These are phyloP conservation scores for Hericium erinaceus DNA, from an alignment of 768 basidiomycete species.

Conservation along the genomic window DNA sequence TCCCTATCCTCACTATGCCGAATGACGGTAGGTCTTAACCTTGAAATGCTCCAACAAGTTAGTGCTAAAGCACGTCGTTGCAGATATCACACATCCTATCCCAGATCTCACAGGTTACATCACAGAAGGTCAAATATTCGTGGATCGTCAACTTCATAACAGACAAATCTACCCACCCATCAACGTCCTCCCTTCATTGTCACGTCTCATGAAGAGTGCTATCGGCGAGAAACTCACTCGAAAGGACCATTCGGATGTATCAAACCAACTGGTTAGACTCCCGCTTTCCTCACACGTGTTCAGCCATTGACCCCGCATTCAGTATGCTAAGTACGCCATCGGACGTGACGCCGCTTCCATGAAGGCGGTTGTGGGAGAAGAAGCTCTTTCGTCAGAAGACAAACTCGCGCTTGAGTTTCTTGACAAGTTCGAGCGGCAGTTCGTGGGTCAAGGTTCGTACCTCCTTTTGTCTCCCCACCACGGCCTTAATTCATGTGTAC, in stretches of 20 bases:
- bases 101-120: conserved; percentile 99
- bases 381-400: conserved; percentile 90
- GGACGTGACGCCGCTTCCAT: conserved; percentile 95
- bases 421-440: conserved; percentile 95
- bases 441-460: conserved; percentile 85
- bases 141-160: conserved; percentile 96
- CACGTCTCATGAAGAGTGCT: conserved; percentile 99
- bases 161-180: conserved; percentile 98
- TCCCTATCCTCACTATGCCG: conserved; percentile 99
- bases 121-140: conserved; percentile 97
- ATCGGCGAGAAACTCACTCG: conserved; percentile 96
- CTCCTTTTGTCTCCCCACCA: not conserved
- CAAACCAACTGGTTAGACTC: conserved; percentile 83
- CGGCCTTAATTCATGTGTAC: not conserved
- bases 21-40: conserved; percentile 71
- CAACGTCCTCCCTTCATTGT: conserved; percentile 97
- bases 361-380: conserved; percentile 99
- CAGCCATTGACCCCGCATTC: conserved; percentile 10
- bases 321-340: conserved; percentile 98
- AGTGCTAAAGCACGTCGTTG: not conserved
- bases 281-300: conserved; percentile 7
- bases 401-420: conserved; percentile 96
- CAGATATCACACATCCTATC: conserved; percentile 99
- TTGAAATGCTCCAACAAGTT: too few species aligned
- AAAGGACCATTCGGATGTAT: conserved; percentile 98